These are phyloP conservation scores for Yarrowia porcina DNA, from an alignment of 805 yeast genomes.

Conservation along the genomic window DNA sequence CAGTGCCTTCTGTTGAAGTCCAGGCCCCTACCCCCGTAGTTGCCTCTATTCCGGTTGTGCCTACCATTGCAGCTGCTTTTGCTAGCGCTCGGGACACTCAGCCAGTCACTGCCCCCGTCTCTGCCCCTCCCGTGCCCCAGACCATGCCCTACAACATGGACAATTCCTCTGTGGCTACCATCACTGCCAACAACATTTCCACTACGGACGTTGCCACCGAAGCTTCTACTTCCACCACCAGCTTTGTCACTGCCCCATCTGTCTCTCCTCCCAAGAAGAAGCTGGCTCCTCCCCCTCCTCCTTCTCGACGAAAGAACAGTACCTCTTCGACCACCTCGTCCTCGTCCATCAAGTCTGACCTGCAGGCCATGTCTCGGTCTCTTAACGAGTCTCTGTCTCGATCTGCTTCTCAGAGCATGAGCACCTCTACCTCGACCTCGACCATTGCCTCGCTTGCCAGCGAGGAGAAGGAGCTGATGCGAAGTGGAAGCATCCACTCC, in stretches of 20 bases:
- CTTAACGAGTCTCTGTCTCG: conserved; percentile 6
- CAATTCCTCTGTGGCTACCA: neutral
- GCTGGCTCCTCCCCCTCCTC: conserved; percentile 19
- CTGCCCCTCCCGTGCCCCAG: neutral
- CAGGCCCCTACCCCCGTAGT: conserved; percentile 6
- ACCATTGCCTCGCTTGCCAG: conserved; percentile 2
- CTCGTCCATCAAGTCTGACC: conserved; percentile 9
- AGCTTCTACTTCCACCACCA: neutral
- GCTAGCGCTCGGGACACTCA: too few species aligned
- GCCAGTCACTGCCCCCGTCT: too few species aligned
- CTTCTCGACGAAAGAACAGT: conserved; percentile 3
- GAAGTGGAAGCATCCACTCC: neutral
- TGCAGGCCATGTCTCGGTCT: conserved; percentile 17
- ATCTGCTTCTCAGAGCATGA: neutral
- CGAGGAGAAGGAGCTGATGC: conserved; percentile 9
- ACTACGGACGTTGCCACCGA: neutral
- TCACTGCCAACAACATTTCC: neutral
- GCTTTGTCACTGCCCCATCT: neutral
- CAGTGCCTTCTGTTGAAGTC: neutral
- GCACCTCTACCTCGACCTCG: neutral
- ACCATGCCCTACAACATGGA: neutral
- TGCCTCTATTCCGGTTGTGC: neutral
- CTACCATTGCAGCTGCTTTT: conserved; percentile 6
- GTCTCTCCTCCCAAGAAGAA: neutral
- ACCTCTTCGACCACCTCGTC: neutral